phyloP scores from a whole-genome alignment of 805 yeast genomes.

The Yarrowia alimentaria region DNA sequence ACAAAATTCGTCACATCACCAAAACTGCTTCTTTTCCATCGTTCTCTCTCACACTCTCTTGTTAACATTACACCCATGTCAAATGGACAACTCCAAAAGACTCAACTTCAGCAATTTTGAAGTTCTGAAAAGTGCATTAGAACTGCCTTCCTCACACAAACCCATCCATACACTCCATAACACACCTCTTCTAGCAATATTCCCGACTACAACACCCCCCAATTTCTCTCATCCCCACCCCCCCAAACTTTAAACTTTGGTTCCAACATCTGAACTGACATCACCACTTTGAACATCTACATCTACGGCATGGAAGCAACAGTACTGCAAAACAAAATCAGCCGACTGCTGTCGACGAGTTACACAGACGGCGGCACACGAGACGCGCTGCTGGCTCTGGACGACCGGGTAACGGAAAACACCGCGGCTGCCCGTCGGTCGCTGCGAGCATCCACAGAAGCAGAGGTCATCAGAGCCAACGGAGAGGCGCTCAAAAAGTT shows the following conservation, averaged over 20 bases:
- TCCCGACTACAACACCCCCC: too few species aligned
- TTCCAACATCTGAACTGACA: constrained; percentile 5
- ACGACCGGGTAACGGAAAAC: constrained; percentile 36
- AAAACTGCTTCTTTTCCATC: too few species aligned
- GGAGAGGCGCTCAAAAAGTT: constrained; percentile 40
- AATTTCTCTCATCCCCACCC: not conserved
- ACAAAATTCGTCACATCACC: too few species aligned
- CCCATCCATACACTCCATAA: too few species aligned
- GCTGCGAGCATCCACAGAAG: constrained; percentile 39
- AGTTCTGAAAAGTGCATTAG: too few species aligned
- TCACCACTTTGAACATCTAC: not conserved
- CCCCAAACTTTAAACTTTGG: constrained; percentile 18
- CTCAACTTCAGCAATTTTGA: too few species aligned
- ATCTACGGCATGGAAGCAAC: constrained; percentile 11
- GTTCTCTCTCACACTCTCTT: too few species aligned
- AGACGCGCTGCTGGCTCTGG: constrained; percentile 38
- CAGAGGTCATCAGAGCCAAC: constrained; percentile 39
- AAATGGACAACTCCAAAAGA: too few species aligned
- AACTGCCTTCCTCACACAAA: too few species aligned
- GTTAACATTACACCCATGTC: too few species aligned
- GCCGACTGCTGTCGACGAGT: constrained; percentile 38
- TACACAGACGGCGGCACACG: constrained; percentile 39
- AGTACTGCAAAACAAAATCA: constrained; percentile 34
- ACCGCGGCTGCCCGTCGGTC: constrained; percentile 39
- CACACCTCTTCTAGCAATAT: too few species aligned